Evolutionary conservation across 345 rosid species (phyloP), one percentile per base, ranked within the genome.

Genomic region (Sonneratia alba): DNA sequence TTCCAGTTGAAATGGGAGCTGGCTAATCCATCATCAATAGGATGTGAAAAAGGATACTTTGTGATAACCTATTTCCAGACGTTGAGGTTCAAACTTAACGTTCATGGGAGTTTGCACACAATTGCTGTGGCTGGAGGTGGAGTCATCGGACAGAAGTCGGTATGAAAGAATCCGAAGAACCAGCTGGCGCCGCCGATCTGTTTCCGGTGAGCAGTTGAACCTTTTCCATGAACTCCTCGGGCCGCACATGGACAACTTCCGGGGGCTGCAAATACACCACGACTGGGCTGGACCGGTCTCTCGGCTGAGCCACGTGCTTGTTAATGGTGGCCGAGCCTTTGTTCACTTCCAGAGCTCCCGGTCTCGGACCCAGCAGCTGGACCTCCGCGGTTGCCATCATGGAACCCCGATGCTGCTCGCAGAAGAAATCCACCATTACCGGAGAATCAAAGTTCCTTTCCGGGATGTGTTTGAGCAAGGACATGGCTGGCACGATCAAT

Each of bases 161-260:
- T 32, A 36, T 18, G n/a, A 38, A 69, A 61, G 27, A n/a, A 70
- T 70, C 47, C 2, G 24, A 34, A n/a, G 16, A 36, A 15, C 24
- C 24, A 13, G 21, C 72, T 6, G 62, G 36, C 22, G 36, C 15
- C 14, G 14, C 71, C 32, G 6, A 18, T 4, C 40, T 56, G 24
- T 53, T 9, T 22, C 76, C 76, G 1, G 76, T 73, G 55, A 73
- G 76, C 40, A 7, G 64, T 32, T 73, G 76, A 3, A 73, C 76
- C 34, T 56, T 8, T 22, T 38, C 36, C 71, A 55, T 73, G 71
- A 73, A 73, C 57, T 73, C 76, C 71, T 66, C 76, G 4, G 76
- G 71, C 66, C 66, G 45, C 18, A 43, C 76, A 42, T 73, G 76
- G 27, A 73, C 67, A 10, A 73, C 71, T 27, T 53, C 67, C 4